Evolutionary conservation across 2,329 filamentous ascomycete genomes (phyloP).

Genomic region (Sporothrix brunneoviolacea): DNA sequence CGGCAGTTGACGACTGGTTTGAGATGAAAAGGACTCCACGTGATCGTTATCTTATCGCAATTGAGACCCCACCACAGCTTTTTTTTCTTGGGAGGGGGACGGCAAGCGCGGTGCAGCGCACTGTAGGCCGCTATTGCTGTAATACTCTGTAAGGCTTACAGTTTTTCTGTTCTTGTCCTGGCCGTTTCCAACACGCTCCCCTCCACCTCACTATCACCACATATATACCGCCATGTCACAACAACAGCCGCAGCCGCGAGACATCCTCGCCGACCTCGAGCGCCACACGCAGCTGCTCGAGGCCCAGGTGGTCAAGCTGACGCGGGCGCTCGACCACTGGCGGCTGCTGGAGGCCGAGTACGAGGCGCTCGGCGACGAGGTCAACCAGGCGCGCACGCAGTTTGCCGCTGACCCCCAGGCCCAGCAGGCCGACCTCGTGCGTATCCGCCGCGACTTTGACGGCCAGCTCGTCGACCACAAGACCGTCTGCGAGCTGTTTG

Average conservation of each 20-base stretch:
- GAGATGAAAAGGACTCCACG: too few species aligned
- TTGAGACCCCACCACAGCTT: neutral
- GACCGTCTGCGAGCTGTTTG: conserved; percentile 46
- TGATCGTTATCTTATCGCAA: conserved; percentile 4
- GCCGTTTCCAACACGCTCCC: too few species aligned
- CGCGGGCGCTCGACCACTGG: conserved; percentile 77
- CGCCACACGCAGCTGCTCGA: conserved; percentile 69
- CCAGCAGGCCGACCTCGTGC: conserved; percentile 46
- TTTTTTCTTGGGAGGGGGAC: neutral
- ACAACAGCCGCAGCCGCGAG: conserved; percentile 24
- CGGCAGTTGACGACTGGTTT: neutral
- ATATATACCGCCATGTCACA: neutral
- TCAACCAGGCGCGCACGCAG: conserved; percentile 30
- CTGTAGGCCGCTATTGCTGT: too few species aligned
- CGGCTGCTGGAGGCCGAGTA: conserved; percentile 88
- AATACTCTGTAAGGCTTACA: too few species aligned
- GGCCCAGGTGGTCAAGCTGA: conserved; percentile 65
- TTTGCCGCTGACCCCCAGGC: conserved; percentile 31
- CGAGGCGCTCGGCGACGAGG: conserved; percentile 77
- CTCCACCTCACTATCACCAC: neutral
- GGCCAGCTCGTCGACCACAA: conserved; percentile 57
- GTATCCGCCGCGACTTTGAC: conserved; percentile 52
- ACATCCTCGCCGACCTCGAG: conserved; percentile 63
- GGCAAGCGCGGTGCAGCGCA: neutral
- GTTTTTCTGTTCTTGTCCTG: too few species aligned